Evolutionary conservation across 225 moss, liverwort and hornwort genomes (phyloP).

Genomic region (Sphagnum tenellum): DNA sequence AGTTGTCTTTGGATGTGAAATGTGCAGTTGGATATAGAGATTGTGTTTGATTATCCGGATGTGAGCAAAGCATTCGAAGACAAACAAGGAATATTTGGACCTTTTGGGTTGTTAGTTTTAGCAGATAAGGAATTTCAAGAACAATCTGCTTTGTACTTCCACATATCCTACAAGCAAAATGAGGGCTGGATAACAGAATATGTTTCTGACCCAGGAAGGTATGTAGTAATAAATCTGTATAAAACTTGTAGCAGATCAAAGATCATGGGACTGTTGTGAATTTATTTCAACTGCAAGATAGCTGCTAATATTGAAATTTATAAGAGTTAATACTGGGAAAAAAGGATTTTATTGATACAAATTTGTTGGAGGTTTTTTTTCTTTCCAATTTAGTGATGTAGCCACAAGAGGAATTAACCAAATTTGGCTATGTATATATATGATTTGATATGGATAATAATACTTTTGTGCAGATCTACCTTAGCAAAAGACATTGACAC

Average conservation of each 20-base stretch:
- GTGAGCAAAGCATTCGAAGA: background rate
- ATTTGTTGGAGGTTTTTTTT: too few species aligned
- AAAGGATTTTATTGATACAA: too few species aligned
- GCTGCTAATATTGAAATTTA: background rate
- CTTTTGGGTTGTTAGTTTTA: constrained; percentile 9
- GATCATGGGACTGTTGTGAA: background rate
- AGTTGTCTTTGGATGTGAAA: background rate
- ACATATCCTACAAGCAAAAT: background rate
- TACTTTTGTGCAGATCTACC: constrained; percentile 8
- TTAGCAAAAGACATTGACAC: constrained; percentile 5
- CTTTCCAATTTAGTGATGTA: background rate
- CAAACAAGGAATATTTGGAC: constrained; percentile 1
- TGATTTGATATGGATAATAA: background rate
- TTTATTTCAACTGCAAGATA: too few species aligned
- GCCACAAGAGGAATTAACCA: too few species aligned
- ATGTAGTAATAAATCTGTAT: background rate
- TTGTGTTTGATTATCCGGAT: background rate
- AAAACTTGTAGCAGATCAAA: background rate
- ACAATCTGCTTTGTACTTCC: constrained; percentile 8
- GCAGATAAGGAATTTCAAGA: constrained; percentile 6
- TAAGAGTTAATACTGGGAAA: too few species aligned
- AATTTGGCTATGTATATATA: too few species aligned
- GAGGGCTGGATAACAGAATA: background rate
- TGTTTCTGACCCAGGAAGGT: constrained; percentile 9
- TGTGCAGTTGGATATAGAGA: constrained; percentile 3